Conservation (phyloP, 2,329 filamentous ascomycete genomes). For the Fusarium dlaminii region DNA sequence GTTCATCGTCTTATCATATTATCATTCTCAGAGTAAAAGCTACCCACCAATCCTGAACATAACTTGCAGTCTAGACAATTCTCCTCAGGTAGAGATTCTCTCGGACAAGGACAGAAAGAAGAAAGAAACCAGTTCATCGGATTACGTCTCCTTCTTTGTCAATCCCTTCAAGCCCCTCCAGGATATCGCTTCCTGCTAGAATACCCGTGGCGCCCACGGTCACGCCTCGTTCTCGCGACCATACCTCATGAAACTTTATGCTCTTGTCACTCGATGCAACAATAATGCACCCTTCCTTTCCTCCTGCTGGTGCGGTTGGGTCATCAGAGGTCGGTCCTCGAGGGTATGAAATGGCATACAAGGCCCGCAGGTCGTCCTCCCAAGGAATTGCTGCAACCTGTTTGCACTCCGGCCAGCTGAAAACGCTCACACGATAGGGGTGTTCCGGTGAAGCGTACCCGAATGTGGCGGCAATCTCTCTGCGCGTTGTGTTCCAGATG, state of each 20-base stretch:
- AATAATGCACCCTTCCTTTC: conserved; percentile 73
- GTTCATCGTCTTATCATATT: conserved; percentile 10
- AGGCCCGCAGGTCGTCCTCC: conserved; percentile 79
- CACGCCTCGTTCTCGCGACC: conserved; percentile 71
- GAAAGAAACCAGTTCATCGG: conserved; percentile 57
- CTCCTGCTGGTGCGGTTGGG: conserved; percentile 35
- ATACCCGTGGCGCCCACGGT: conserved; percentile 65
- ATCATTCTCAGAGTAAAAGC: conserved; percentile 17
- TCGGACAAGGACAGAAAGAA: neutral
- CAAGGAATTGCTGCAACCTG: conserved; percentile 87
- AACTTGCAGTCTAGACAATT: conserved; percentile 22
- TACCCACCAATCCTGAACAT: conserved; percentile 11
- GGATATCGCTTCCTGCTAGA: conserved; percentile 84
- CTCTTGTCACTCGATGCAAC: conserved; percentile 92
- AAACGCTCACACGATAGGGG: conserved; percentile 87
- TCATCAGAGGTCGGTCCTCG: conserved; percentile 51
- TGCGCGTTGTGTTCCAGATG: conserved; percentile 85
- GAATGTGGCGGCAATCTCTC: conserved; percentile 93
- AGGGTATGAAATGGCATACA: conserved; percentile 90
- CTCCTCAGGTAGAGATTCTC: neutral
- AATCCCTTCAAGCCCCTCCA: conserved; percentile 83
- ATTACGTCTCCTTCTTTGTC: conserved; percentile 78
- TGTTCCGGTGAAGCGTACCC: conserved; percentile 94
- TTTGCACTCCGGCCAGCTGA: conserved; percentile 91
- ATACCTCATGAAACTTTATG: conserved; percentile 96